Base-by-base conservation (phyloP, 208 protist genomes). In the Porcisia deanei region DNA sequence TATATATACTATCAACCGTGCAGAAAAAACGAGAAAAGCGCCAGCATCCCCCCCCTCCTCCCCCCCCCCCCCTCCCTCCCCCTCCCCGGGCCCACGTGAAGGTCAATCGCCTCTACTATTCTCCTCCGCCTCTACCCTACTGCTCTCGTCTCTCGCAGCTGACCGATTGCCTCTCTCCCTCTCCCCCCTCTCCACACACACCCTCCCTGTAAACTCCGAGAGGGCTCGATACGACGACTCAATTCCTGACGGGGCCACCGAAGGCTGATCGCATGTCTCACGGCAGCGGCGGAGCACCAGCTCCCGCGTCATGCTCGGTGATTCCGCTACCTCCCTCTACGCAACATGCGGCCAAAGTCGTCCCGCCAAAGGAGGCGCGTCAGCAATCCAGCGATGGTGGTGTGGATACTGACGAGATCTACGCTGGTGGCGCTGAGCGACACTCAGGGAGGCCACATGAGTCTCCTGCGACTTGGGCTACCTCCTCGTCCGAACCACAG, bases 401-500 rank as follows among this genome's bases (percentile, higher is more conserved):
- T 30, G 55, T 59, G 6, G 55, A 8, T 20, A 25, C 55, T 59
- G 55, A 6, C 55, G n/a, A 59, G 12, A 6, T 5, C 22, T 25
- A 30, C 55, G 55, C 55, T 67, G 55, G 43, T 47, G n/a, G 22
- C 37, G 55, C 47, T 54, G 39, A 12, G 25, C 52, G 12, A 20
- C 54, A 52, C 6, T 43, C 70, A 52, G 12, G 12, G 66, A 54
- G 61, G 30, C 63, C 63, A 18, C 6, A 3, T 67, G 41, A 14
- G 2, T 14, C 64, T 25, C 39, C 61, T 8, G 39, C 63, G 49
- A n/a, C 41, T 69, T 2, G 16, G 64, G 49, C 66, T 12, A n/a
- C 73, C 22, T 49, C 22, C 41, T 43, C 60, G 41, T 18, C 65
- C n/a, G 59, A 71, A 25, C 49, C 16, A 1, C 69, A 76, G 30